phyloP scores from a whole-genome alignment of 1,284 basidiomycete species.

The Rhodotorula mucilaginosa region DNA sequence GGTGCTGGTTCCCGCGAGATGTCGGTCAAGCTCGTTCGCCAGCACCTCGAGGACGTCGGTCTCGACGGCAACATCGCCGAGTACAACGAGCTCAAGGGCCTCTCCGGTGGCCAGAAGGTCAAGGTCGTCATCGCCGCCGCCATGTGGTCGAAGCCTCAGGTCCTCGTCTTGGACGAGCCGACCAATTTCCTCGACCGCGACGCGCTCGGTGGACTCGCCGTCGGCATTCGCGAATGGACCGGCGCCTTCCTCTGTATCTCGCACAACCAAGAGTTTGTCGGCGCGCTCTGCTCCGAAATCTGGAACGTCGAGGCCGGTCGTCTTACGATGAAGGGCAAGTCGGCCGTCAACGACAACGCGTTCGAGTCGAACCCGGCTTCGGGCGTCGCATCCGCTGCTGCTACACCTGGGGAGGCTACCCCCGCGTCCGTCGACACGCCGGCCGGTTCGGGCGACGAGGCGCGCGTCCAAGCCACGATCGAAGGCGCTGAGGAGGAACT shows the following conservation, averaged over 20 bases:
- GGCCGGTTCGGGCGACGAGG: conserved; percentile 51
- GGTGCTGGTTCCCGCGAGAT: conserved; percentile 87
- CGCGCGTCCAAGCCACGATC: conserved; percentile 41
- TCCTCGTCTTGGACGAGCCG: conserved; percentile 56
- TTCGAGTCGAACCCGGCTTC: conserved; percentile 51
- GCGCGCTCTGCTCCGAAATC: conserved; percentile 73
- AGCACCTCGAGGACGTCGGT: conserved; percentile 87
- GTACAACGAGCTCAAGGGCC: conserved; percentile 85
- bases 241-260: conserved; percentile 97
- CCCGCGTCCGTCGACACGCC: conserved; percentile 50
- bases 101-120: conserved; percentile 76
- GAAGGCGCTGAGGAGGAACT: conserved; percentile 32
- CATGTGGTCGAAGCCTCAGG: conserved; percentile 91
- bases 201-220: conserved; percentile 83
- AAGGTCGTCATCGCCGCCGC: conserved; percentile 89
- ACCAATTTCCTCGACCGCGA: conserved; percentile 86
- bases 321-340: conserved; percentile 84
- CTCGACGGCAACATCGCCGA: conserved; percentile 95
- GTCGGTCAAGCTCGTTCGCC: conserved; percentile 71
- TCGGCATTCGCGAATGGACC: conserved; percentile 94
- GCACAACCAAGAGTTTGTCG: conserved; percentile 83
- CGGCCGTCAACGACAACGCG: conserved; percentile 74
- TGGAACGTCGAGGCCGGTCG: conserved; percentile 64
- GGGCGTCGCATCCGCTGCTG: conserved; percentile 63
- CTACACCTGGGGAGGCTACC: conserved; percentile 51